Evolutionary conservation across 2,329 filamentous ascomycete species (phyloP).

Genomic region (Phyllachora maydis): DNA sequence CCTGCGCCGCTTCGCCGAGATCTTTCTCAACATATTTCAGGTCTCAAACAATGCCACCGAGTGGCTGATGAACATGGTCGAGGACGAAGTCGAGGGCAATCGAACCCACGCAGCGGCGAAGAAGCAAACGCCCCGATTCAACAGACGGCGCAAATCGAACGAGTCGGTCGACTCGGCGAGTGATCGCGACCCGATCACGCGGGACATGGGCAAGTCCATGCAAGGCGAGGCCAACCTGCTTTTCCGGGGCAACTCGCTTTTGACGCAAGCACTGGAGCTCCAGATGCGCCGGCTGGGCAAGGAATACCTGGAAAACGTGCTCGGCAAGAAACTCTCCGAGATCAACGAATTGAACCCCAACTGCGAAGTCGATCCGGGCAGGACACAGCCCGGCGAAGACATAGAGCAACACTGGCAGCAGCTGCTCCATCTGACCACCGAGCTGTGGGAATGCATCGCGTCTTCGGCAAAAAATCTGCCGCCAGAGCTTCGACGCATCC

Average conservation of each 20-base stretch:
- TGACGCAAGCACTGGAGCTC: constrained; percentile 83
- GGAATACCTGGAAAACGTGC: constrained; percentile 74
- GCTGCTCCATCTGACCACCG: constrained; percentile 55
- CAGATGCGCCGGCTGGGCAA: constrained; percentile 91
- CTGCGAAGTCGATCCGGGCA: constrained; percentile 87
- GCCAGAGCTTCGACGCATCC: constrained; percentile 61
- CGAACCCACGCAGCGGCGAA: constrained; percentile 62
- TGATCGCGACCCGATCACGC: constrained; percentile 51
- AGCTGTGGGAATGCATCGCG: constrained; percentile 70
- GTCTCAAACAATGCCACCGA: constrained; percentile 68
- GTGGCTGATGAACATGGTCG: constrained; percentile 83
- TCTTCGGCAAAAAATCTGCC: constrained; percentile 58
- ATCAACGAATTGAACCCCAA: constrained; percentile 83
- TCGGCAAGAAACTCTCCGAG: constrained; percentile 68
- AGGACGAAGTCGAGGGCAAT: constrained; percentile 92
- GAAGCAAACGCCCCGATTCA: constrained; percentile 54
- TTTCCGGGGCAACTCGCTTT: constrained; percentile 82
- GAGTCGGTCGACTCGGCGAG: constrained; percentile 41
- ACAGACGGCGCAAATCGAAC: constrained; percentile 46
- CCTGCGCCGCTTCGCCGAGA: constrained; percentile 63
- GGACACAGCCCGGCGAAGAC: constrained; percentile 44
- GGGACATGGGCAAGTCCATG: constrained; percentile 60
- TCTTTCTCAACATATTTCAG: constrained; percentile 86
- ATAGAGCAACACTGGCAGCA: constrained; percentile 67
- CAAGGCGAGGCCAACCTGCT: constrained; percentile 83